A percentile compares a stretch with the other conserved stretches of the same genome.
These are phyloP conservation scores for Lentinus polychrous DNA, from an alignment of 1,284 basidiomycete species.

Conservation along the genomic window DNA sequence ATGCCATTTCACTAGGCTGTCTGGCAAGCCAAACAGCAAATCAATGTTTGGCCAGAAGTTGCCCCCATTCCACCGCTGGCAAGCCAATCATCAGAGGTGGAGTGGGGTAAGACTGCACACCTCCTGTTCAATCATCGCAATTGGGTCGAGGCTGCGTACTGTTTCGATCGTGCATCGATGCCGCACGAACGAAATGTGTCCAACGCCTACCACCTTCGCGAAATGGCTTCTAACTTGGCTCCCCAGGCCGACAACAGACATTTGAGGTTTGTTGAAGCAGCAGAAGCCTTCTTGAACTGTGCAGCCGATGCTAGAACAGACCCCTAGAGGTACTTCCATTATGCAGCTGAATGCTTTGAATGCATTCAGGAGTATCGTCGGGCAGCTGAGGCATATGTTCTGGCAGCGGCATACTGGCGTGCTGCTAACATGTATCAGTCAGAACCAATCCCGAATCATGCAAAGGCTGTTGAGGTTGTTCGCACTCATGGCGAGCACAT, in stretches of 20 bases:
- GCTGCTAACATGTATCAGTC: slow-evolving; percentile 42
- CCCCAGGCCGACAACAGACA: slow-evolving; percentile 23
- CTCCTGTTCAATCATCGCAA: slow-evolving; percentile 46
- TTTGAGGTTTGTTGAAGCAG: slow-evolving; percentile 38
- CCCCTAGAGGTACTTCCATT: slow-evolving; percentile 32
- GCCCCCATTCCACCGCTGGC: slow-evolving; percentile 41
- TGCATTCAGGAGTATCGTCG: slow-evolving; percentile 29
- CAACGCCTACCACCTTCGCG: slow-evolving; percentile 36
- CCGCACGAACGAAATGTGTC: slow-evolving; percentile 38
- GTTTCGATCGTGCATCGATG: slow-evolving; percentile 47
- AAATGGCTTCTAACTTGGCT: slow-evolving; percentile 25
- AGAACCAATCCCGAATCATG: slow-evolving; percentile 41
- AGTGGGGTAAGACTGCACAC: slow-evolving; percentile 48
- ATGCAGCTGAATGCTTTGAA: slow-evolving; percentile 46
- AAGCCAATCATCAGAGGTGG: slow-evolving; percentile 36
- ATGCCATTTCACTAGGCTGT: slow-evolving; percentile 34
- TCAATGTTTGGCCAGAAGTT: slow-evolving; percentile 35
- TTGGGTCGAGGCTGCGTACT: slow-evolving; percentile 56
- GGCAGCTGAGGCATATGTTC: slow-evolving; percentile 40
- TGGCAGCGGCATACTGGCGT: slow-evolving; percentile 35
- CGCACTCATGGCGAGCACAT: slow-evolving; percentile 37
- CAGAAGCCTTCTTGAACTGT: slow-evolving; percentile 38
- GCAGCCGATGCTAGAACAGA: slow-evolving; percentile 26
- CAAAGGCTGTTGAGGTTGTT: slow-evolving; percentile 44
- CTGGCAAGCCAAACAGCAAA: slow-evolving; percentile 36